Base-by-base conservation (phyloP, 805 yeast genomes). In the Yarrowia hollandica region DNA sequence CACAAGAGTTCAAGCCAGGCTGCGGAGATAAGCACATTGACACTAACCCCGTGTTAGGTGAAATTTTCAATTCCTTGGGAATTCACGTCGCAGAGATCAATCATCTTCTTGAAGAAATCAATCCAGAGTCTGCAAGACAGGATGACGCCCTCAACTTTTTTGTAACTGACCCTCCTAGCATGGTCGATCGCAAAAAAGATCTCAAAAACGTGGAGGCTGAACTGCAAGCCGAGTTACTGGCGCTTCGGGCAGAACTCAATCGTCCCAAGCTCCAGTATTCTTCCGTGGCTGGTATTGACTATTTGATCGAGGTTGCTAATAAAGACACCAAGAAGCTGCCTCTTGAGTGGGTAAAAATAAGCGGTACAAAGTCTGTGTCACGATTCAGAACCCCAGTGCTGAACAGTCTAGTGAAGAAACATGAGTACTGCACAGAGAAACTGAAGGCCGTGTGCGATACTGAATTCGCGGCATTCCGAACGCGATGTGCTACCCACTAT, bases 301-400 rank as follows among this genome's bases (percentile, higher is more conserved):
- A 85, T 66, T 73, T 91, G 48, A 78, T 94, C 19, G 97, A 91
- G 66, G 84, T 92, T 0, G 74, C 89, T 41, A 83, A 84, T 62
- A 71, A 79, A 11, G 80, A 80, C 41, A 75, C 79, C 1, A 80
- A 79, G 39, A 70, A 73, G 1, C 71, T 91, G 1, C 98, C 98
- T 0, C 65, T 74, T 2, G 82, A 81, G 55, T 92, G 97, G 96
- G 72, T 85, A 11, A 86, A 88, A 64, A 80, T 88, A 23, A 86
- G 81, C 65, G 86, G 86, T 80, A 95, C 46, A 75, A 82, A 67
- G 62, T 70, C 82, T 1, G 84, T 89, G 1, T 80, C 90, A 1
- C 74, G 98, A 60, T 91, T 82, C 69, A 75, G 90, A 61, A 77
- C 96, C 0, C 88, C 96, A 0, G 72, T 70, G 26, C 77, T 84